phyloP scores from a whole-genome alignment of 2,329 filamentous ascomycete species.

The Arthrobotrys sphaeroides region DNA sequence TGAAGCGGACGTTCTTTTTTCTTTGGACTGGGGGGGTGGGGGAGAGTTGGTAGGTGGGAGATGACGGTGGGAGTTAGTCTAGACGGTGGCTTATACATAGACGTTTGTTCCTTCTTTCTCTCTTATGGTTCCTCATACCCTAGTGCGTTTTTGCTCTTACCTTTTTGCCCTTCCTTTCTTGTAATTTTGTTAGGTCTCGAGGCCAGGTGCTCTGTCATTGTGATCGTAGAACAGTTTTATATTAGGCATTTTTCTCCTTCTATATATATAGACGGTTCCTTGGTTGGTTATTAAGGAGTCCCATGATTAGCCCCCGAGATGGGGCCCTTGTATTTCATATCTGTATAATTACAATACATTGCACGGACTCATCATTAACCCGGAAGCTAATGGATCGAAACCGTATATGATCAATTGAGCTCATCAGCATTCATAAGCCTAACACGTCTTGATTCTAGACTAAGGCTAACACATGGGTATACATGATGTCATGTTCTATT shows the following conservation, averaged over 20 bases:
- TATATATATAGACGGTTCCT: not conserved
- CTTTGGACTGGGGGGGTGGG: not conserved
- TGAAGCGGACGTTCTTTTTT: not conserved
- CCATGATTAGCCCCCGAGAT: too few species aligned
- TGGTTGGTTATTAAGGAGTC: constrained; percentile 1
- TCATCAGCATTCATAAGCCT: too few species aligned
- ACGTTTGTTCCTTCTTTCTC: not conserved
- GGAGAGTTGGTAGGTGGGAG: not conserved
- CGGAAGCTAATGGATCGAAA: too few species aligned
- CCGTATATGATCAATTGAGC: too few species aligned
- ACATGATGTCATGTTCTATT: too few species aligned
- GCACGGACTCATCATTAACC: too few species aligned
- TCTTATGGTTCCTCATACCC: not conserved
- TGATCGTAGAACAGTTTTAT: constrained; percentile 29
- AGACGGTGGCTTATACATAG: constrained; percentile 17
- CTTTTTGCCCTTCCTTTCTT: constrained; percentile 1
- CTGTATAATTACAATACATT: too few species aligned
- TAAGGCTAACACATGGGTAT: too few species aligned
- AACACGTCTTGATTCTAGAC: too few species aligned
- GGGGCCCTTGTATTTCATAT: too few species aligned
- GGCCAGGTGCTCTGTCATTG: too few species aligned
- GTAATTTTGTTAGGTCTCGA: too few species aligned
- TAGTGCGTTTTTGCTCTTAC: not conserved
- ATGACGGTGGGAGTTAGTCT: constrained; percentile 9
- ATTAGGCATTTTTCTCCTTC: not conserved